Base-by-base conservation (phyloP, 164 flowering plant species). In the Liquidambar formosana region DNA sequence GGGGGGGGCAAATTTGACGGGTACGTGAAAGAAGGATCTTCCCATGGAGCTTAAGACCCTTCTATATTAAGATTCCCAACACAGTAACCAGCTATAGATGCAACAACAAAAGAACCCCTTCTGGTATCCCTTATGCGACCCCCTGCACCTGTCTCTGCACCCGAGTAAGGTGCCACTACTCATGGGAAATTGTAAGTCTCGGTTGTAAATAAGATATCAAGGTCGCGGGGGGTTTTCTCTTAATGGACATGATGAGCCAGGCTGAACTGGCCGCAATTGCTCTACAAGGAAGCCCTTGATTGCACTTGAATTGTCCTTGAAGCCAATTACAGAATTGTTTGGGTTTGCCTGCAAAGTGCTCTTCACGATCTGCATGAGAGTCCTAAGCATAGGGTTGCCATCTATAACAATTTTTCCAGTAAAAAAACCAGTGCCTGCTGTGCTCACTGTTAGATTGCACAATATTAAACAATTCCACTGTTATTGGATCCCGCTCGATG, bases 391-490 rank as follows among this genome's bases (percentile, higher is more conserved):
- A 0, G 88, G 86, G 58, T 86, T 69, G 22, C 97, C 98, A 81
- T 94, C 95, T 33, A 94, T 84, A 60, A 88, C 75, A 45, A 94
- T 84, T 71, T 90, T 90, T n/a, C 97, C 96, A 67, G 86, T 89
- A 58, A 94, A 94, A n/a, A 79, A 94, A 94, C 95, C 98, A 94
- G 47, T 94, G 97, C 69, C 96, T 68, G 74, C 97, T 92, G 71
- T 94, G 98, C 76, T 94, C 98, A 71, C 97, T 94, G 67, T 94
- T 94, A 18, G 98, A 94, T 71, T 92, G 98, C 23, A 97, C 98
- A 65, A 92, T 92, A 77, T 94, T 97, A 81, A 94, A 94, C 57
- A 94, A 80, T 73, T 94, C 97, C 21, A 94, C 98, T 60, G 88
- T 92, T 45, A 96, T 83, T 13, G 98, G 98, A 63, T 94, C 78